Evolutionary conservation across 1,284 basidiomycete genomes (phyloP), one percentile per base, ranked within the genome.

Genomic region (Apiotrichum siamense): DNA sequence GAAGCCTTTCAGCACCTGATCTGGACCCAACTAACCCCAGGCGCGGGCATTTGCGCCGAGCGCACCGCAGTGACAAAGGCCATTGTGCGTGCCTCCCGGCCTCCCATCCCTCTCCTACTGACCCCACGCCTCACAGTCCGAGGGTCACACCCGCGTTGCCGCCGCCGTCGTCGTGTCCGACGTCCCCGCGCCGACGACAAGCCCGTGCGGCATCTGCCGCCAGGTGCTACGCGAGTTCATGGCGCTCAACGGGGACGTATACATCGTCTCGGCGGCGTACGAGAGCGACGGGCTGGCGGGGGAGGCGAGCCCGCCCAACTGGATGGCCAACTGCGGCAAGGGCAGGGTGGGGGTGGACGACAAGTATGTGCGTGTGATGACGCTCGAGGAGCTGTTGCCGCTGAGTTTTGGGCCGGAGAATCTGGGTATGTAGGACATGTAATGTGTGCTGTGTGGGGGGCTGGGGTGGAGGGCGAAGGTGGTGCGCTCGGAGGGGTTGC

Each of bases 141-240:
- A 88, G 55, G 87, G 87, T 3, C 79, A 74, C 17, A 77, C 75
- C 9, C 76, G 77, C 2, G 89, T 90, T 68, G 64, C 77, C 17
- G 88, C 81, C 0, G 77, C 91, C 7, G 88, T 86, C 0, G 82
- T 93, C 13, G 80, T 82, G 23, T 83, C 83, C 85, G 85, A 90
- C 61, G 81, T 89, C 11, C 66, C 78, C 11, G 48, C 58, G 0
- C 75, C 79, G 0, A 69, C 84, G 0, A 77, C 85, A 42, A 86
- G 87, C 0, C 89, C 89, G 0, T 97, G 92, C 67, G 92, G 92
- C 15, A 83, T 94, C 57, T 97, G 92, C 64, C 83, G 91, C 7
- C 92, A 97, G 69, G 80, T 93, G 48, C 81, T 96, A 47, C 83
- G 88, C 48, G 92, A 97, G 71, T 96, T 96, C 69, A 89, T 88